phyloP scores from a whole-genome alignment of 345 rosid species.

The Cochlearia excelsa region DNA sequence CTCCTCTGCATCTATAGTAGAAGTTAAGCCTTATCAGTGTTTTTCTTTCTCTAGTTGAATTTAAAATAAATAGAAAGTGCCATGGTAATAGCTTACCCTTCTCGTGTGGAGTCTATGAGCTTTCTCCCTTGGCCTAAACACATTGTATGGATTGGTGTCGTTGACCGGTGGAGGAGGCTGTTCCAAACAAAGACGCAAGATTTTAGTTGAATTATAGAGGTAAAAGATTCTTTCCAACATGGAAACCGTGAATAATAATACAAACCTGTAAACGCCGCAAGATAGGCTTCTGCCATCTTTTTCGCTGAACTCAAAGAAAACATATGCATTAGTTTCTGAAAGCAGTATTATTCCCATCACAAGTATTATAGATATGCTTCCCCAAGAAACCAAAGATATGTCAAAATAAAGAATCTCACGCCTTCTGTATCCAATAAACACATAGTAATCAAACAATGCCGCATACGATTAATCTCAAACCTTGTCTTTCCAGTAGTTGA shows the following conservation, averaged over 20 bases:
- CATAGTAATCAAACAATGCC: constrained; percentile 5
- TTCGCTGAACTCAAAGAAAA: constrained; percentile 56
- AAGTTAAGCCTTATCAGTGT: constrained; percentile 20
- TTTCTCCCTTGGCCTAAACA: constrained; percentile 96
- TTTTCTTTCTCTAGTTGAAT: constrained; percentile 3
- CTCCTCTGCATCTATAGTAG: constrained; percentile 92
- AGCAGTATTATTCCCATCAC: not conserved
- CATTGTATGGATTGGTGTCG: constrained; percentile 96
- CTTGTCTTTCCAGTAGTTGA: constrained; percentile 92
- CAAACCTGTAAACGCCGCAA: constrained; percentile 96
- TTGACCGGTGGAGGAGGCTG: constrained; percentile 98
- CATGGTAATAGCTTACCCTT: constrained; percentile 52
- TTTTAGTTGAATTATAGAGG: constrained; percentile 8
- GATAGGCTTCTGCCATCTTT: constrained; percentile 95
- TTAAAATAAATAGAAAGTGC: not conserved
- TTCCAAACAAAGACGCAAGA: constrained; percentile 28
- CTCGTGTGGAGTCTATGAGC: constrained; percentile 94
- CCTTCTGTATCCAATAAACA: constrained; percentile 7
- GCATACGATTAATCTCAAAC: constrained; percentile 35
- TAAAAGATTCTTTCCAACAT: constrained; percentile 1
- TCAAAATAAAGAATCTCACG: not conserved
- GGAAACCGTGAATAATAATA: constrained; percentile 2
- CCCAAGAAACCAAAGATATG: constrained; percentile 13
- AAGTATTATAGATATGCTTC: constrained; percentile 15
- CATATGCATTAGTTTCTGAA: not conserved